Percentiles rank a stretch among this genome's conserved stretches.
Evolutionary conservation across 129 eudicot species (phyloP).

Genomic region (Chrysanthemum lavandulifolium): DNA sequence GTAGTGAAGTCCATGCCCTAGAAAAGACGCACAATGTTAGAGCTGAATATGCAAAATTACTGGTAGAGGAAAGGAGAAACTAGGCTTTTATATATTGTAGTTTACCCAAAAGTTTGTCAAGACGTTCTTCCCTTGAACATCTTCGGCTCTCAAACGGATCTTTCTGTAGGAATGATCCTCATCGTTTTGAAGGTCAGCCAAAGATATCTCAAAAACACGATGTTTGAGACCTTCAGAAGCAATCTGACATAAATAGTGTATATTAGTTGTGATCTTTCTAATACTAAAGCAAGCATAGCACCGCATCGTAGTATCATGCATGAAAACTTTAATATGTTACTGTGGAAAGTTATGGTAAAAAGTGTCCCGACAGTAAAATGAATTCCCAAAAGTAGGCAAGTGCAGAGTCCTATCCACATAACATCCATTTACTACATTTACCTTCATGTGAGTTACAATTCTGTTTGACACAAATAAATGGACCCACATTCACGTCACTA

Average conservation of each 20-base stretch:
- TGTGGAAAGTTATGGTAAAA: too few species aligned
- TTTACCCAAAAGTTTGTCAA: conserved; percentile 79
- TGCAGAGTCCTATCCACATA: too few species aligned
- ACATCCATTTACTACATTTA: background rate
- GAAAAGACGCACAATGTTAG: background rate
- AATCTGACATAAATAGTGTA: conserved; percentile 36
- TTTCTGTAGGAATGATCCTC: conserved; percentile 81
- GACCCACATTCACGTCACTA: background rate
- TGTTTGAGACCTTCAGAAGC: conserved; percentile 90
- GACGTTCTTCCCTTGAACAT: conserved; percentile 80
- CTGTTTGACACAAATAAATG: background rate
- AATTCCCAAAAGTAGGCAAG: too few species aligned
- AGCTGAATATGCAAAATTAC: background rate
- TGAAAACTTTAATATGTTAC: too few species aligned
- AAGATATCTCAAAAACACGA: conserved; percentile 69
- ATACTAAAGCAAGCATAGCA: background rate
- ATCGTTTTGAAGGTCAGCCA: conserved; percentile 80
- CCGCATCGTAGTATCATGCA: too few species aligned
- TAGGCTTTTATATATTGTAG: background rate
- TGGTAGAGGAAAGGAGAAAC: background rate
- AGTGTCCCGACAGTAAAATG: too few species aligned
- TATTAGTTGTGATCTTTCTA: background rate
- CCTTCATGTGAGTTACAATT: background rate
- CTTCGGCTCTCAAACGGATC: conserved; percentile 84
- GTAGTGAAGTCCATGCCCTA: conserved; percentile 90